Evolutionary conservation across 192 early-diverging fungal genomes (phyloP), one percentile per base, ranked within the genome.

Genomic region (Allomyces arbusculus): DNA sequence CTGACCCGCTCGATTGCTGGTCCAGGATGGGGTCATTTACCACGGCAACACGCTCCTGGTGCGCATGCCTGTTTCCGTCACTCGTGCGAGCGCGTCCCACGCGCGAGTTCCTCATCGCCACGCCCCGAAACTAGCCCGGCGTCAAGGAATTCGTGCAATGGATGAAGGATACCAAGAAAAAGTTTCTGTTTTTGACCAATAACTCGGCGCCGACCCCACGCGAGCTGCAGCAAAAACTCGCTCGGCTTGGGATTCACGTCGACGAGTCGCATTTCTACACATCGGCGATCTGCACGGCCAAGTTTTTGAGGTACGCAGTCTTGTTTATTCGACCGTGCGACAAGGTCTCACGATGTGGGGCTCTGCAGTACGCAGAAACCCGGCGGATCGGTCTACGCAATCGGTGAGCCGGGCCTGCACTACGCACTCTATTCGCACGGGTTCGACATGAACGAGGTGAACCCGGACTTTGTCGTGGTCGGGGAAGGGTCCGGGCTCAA

Each of bases 181-280:
- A 79, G 64, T 84, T 77, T 65, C 69, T 84, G 11, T 84, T 84
- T 71, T 67, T 84, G 73, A 84, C 82, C 24, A 84, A 84, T 76
- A 84, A 84, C 71, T 79, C 77, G 61, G 78, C 80, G 28, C 80
- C 80, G 23, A 84, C 82, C 24, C 82, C 82, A 16, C 69, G 75
- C 65, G 82, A 84, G 66, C 74, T 84, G n/a, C 74, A 77, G 16
- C 69, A 74, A 44, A 84, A 84, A 69, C 64, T 84, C 26, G 28
- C 66, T 14, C 73, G 80, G 24, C 69, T 84, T 2, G 82, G 82
- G 33, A 73, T 84, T 44, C 71, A 79, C 44, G 73, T 81, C 33
- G 55, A 63, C 43, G 77, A 78, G 45, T 67, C 72, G 23, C 73
- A 84, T 61, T 84, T 84, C 64, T 84, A 79, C 72, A 84, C 82